These are phyloP conservation scores for Camellia lanceoleosa DNA, from an alignment of 148 eudicot species.

Conservation along the genomic window DNA sequence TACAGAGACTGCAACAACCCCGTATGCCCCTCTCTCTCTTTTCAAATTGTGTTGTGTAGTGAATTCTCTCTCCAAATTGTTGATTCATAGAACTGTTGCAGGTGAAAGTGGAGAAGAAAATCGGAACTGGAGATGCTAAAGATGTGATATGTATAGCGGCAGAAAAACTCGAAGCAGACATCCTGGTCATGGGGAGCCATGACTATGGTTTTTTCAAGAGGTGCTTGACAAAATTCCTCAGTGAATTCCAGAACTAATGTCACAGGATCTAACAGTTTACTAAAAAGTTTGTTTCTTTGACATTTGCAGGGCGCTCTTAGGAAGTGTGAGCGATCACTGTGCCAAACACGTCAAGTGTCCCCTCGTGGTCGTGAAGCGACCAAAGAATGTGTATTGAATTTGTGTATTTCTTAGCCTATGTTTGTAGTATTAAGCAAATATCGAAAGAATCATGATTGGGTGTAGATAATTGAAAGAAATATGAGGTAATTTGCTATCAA, in stretches of 20 bases:
- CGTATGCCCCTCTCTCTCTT: slow-evolving; percentile 3
- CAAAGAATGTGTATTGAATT: neutral
- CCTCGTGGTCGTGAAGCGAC: slow-evolving; percentile 42
- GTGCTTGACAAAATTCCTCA: slow-evolving; percentile 17
- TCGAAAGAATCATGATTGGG: no score
- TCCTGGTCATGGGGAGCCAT: slow-evolving; percentile 86
- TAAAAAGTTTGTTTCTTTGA: neutral
- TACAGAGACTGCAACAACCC: slow-evolving; percentile 36
- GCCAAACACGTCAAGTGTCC: slow-evolving; percentile 74
- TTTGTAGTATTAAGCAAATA: no score
- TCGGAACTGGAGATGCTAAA: slow-evolving; percentile 75
- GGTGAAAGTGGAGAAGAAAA: slow-evolving; percentile 68
- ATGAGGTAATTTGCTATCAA: no score
- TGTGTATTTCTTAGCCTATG: no score
- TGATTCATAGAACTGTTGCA: slow-evolving; percentile 13
- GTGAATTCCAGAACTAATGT: neutral
- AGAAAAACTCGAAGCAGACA: slow-evolving; percentile 55
- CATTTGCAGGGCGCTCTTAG: slow-evolving; percentile 57
- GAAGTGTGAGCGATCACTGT: slow-evolving; percentile 81
- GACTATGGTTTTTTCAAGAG: slow-evolving; percentile 85
- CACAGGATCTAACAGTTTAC: neutral
- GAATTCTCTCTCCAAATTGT: neutral
- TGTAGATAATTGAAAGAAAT: no score
- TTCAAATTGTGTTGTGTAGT: neutral
- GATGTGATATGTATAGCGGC: slow-evolving; percentile 67